Conservation (phyloP, 371 early-diverging fungal genomes). For the Mucor lusitanicus region DNA sequence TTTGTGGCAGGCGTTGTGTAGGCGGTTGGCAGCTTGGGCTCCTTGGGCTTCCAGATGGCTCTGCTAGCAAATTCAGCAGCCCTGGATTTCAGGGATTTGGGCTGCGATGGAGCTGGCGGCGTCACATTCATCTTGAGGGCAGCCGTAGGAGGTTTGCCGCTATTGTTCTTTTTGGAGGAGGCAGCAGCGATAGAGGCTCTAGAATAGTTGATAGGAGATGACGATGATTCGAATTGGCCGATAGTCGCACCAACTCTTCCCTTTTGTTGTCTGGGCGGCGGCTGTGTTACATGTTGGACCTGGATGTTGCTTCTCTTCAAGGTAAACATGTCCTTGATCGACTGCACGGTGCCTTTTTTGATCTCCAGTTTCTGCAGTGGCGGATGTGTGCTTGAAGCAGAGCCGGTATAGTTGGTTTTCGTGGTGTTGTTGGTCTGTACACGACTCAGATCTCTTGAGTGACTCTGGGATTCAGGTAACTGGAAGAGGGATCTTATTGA, state of each 20-base stretch:
- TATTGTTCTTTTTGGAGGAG: not conserved
- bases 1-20: not conserved
- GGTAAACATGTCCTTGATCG: slow-evolving; percentile 37
- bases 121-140: not conserved
- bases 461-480: slow-evolving; percentile 24
- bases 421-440: slow-evolving; percentile 4
- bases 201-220: slow-evolving; percentile 3
- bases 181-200: not conserved
- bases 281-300: slow-evolving; percentile 1
- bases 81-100: slow-evolving; percentile 14
- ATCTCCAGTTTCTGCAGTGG: slow-evolving; percentile 25
- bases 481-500: slow-evolving; percentile 48
- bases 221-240: slow-evolving; percentile 21
- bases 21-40: slow-evolving; percentile 3
- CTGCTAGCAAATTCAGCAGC: slow-evolving; percentile 24
- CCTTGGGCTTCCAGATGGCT: slow-evolving; percentile 19
- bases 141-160: not conserved
- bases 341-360: slow-evolving; percentile 40
- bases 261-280: slow-evolving; percentile 4
- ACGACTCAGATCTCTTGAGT: slow-evolving; percentile 8
- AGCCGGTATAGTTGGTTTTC: slow-evolving; percentile 8
- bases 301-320: slow-evolving; percentile 13
- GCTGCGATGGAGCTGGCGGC: not conserved
- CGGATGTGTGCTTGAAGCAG: not conserved
- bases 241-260: slow-evolving; percentile 16